Conservation (phyloP, 495 filamentous ascomycete species). For the Tuber brumale region DNA sequence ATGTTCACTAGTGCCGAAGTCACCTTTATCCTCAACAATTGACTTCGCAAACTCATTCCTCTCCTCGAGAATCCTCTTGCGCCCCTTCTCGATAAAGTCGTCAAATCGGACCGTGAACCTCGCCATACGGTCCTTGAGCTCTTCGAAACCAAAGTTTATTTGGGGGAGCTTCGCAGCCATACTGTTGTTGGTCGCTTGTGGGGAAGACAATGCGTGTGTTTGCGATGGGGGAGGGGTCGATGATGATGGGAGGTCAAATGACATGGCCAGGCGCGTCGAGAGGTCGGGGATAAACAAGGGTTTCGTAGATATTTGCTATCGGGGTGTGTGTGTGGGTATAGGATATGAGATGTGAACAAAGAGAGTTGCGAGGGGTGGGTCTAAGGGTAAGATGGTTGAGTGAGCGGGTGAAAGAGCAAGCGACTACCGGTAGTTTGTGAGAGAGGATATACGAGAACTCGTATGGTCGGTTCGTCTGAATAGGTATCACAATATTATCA, state of each 20-base stretch:
- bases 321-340: not conserved
- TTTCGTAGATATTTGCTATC: not conserved
- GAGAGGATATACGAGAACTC: not conserved
- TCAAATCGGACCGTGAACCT: slow-evolving; percentile 89
- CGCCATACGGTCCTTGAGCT: slow-evolving; percentile 88
- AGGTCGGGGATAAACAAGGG: not conserved
- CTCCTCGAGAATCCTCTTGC: slow-evolving; percentile 83
- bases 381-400: not conserved
- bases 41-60: slow-evolving; percentile 89
- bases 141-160: slow-evolving; percentile 94
- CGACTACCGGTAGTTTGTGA: not conserved
- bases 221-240: slow-evolving; percentile 44
- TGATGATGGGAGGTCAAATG: slow-evolving; percentile 7
- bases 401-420: not conserved
- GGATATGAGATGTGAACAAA: not conserved
- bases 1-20: not conserved
- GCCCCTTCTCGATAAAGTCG: slow-evolving; percentile 82
- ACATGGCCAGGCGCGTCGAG: slow-evolving; percentile 6
- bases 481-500: no score
- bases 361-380: not conserved
- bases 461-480: no score
- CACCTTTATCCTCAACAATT: slow-evolving; percentile 83
- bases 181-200: slow-evolving; percentile 3
- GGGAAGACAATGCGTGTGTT: slow-evolving; percentile 46
- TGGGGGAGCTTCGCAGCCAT: slow-evolving; percentile 69